Evolutionary conservation across 352 stramenopile species (phyloP), one percentile per base, ranked within the genome.

Genomic region (Pythium vanterpoolii): DNA sequence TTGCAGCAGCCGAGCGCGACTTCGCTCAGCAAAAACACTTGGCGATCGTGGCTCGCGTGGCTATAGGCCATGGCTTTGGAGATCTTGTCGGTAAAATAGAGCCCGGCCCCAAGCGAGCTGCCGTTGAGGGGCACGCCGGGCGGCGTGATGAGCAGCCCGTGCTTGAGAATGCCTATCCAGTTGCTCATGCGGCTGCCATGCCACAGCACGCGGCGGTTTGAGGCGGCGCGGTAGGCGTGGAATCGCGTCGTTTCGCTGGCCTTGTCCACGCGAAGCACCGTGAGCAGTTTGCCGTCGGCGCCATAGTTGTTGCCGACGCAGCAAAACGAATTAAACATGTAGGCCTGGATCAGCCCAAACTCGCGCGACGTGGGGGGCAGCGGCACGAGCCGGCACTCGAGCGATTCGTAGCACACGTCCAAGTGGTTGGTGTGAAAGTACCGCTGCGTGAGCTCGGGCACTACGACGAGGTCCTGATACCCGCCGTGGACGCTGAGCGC

Each of bases 51-150:
- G 39, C 76, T 75, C 36, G 68, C 73, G 34, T 86, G 78, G 65
- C 79, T 90, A 34, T 89, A 90, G 28, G 71, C 68, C 62, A 86
- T 76, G 8, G 81, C 80, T 47, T 87, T 87, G 16, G 83, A 87
- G 58, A 87, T 79, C 66, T 90, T 91, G 60, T 96, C 88, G 11
- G 87, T 89, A 62, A 95, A 96, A 59, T 96, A 96, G 8, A 96
- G 54, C 24, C 88, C 87, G 47, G 89, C 89, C 31, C 86, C 87
- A 54, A 94, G 95, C 28, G 77, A 85, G 33, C 79, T 82, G 26
- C 87, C 88, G 47, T 89, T 89, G 36, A 69, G 80, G 5, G 77
- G 72, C 14, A 93, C 86, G 18, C 92, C 82, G 8, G 82, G 69
- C 11, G 87, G 87, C 16, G 83, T 86, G 54, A 96, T 94, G 4